Evolutionary conservation across 306 rosid species (phyloP), one percentile per base, ranked within the genome.

Genomic region (Parietaria judaica): DNA sequence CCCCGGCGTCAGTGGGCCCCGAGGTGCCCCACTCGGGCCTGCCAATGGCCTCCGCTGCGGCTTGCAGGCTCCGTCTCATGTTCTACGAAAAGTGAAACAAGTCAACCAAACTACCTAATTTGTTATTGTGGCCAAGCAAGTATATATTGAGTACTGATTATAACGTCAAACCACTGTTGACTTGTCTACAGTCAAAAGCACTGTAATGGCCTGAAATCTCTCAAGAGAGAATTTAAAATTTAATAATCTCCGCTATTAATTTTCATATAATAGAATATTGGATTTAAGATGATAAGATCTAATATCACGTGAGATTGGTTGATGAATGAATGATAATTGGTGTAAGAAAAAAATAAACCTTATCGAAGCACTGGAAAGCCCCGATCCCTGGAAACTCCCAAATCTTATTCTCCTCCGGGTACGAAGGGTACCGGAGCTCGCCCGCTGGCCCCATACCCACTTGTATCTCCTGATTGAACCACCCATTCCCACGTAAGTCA

Each of bases 381-480:
- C 98, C 98, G 60, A 92, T 92, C 56, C 99, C 99, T 2, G 99
- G 99, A 69, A 88, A 94, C 14, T 48, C 69, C 99, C 99, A 94
- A 39, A 79, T 84, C n/a, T 94, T 97, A 55, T 88, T 63, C 72
- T 80, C 83, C 78, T 94, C 97, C 4, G 99, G 99, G 74, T 94
- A 94, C 4, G 99, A 88, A 45, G 99, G 99, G 47, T 94, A 94
- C 34, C 99, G 95, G 15, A 94, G 80, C 73, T 94, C 99, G 49
- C 99, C 99, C 0, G 97, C 96, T n/a, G 99, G 99, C 56, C 99
- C 99, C 99, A 94, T 94, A 9, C 99, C 99, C 58, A 84, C 97
- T 88, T 94, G 99, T 46, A 94, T 88, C 86, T 94, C 99, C 99
- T n/a, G n/a, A n/a, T n/a, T 94, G 57, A 31, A 60, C 12, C 6